A percentile compares a stretch with the other conserved stretches of the same genome.
Conservation (phyloP, 73 alveolate species). For the Tetrahymena thermophila region DNA sequence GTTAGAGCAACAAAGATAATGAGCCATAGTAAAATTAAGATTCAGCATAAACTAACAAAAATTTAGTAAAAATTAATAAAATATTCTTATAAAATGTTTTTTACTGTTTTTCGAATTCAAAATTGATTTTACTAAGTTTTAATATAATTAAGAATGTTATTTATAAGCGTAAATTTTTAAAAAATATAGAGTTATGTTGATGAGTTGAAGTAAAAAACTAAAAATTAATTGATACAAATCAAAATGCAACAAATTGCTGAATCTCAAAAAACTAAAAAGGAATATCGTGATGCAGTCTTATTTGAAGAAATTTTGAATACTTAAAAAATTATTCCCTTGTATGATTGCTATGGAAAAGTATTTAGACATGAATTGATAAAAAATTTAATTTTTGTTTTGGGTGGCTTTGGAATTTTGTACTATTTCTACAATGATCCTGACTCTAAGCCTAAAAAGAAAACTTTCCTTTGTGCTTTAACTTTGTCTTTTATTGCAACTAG, state of each 20-base stretch:
- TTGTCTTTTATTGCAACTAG: conserved; percentile 1
- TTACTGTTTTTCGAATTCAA: too few relatives aligned
- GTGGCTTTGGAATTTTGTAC: conserved; percentile 4
- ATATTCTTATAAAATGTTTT: too few relatives aligned
- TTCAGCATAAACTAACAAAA: neutral
- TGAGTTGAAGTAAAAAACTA: neutral
- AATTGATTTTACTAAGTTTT: too few relatives aligned
- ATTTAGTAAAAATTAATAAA: neutral
- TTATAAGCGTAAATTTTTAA: too few relatives aligned
- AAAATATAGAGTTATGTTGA: neutral
- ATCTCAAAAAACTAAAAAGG: conserved; percentile 5
- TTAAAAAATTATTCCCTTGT: neutral
- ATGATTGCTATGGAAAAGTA: conserved; percentile 6
- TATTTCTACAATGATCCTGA: neutral
- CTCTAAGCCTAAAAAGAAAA: neutral
- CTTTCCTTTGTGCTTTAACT: neutral
- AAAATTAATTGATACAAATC: neutral
- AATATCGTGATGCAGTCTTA: conserved; percentile 15
- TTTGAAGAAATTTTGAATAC: conserved; percentile 33
- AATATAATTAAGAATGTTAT: too few relatives aligned
- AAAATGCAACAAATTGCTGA: neutral
- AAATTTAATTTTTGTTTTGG: neutral
- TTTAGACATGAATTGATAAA: neutral
- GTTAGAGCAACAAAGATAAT: neutral
- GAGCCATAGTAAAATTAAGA: neutral